phyloP scores from a whole-genome alignment of 2,329 filamentous ascomycete species.

The Phyllachora maydis region DNA sequence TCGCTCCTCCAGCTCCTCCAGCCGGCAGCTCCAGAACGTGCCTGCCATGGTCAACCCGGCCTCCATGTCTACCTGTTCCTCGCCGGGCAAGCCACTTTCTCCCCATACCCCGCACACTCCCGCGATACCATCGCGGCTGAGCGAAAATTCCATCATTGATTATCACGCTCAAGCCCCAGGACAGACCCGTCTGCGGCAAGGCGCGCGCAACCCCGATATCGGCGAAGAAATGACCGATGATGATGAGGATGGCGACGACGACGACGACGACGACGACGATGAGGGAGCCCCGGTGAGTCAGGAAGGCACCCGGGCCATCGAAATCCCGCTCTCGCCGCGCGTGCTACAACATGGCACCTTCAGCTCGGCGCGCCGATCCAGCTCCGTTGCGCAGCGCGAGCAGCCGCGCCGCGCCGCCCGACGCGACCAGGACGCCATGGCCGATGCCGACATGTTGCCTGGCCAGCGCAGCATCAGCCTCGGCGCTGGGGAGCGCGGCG shows the following conservation, averaged over 20 bases:
- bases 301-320: slow-evolving; percentile 43
- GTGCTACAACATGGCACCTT: slow-evolving; percentile 12
- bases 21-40: slow-evolving; percentile 35
- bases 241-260: slow-evolving; percentile 13
- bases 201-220: slow-evolving; percentile 4
- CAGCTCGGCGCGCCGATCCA: slow-evolving; percentile 38
- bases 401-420: slow-evolving; percentile 22
- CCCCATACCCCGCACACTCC: slow-evolving; percentile 85
- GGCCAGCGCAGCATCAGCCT: slow-evolving; percentile 44
- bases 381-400: slow-evolving; percentile 38
- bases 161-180: slow-evolving; percentile 22
- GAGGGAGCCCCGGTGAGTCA: slow-evolving; percentile 13
- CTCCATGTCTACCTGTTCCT: slow-evolving; percentile 68
- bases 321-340: slow-evolving; percentile 53
- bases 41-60: slow-evolving; percentile 50
- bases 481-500: slow-evolving; percentile 41
- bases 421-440: slow-evolving; percentile 39
- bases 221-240: slow-evolving; percentile 7
- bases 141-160: slow-evolving; percentile 70
- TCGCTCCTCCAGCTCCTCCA: slow-evolving; percentile 57
- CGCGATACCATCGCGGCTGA: slow-evolving; percentile 81
- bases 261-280: slow-evolving; percentile 13
- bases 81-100: slow-evolving; percentile 74
- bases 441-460: slow-evolving; percentile 33
- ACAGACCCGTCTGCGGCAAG: slow-evolving; percentile 8